These are phyloP conservation scores for Tagetes erecta DNA, from an alignment of 129 eudicot species.

Conservation along the genomic window DNA sequence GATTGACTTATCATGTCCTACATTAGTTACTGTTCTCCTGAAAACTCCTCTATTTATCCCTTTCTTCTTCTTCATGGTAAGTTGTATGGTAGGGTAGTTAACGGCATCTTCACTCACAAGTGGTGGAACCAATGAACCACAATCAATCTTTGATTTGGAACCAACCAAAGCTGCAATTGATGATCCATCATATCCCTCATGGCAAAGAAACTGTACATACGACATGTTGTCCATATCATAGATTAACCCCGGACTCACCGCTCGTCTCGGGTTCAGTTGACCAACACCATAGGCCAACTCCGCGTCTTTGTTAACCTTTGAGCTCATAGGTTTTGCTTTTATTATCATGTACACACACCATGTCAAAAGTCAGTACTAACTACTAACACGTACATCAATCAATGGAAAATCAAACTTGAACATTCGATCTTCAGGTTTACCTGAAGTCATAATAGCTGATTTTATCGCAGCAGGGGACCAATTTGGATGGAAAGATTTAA, in stretches of 20 bases:
- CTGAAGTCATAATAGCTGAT: constrained; percentile 91
- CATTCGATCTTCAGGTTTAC: constrained; percentile 32
- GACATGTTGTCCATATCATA: constrained; percentile 80
- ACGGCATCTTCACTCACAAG: constrained; percentile 63
- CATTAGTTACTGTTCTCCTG: constrained; percentile 74
- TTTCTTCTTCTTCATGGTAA: constrained; percentile 44
- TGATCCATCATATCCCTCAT: constrained; percentile 66
- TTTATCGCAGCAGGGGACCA: constrained; percentile 96
- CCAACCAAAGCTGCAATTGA: constrained; percentile 53
- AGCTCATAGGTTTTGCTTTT: constrained; percentile 75
- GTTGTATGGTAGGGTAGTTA: constrained; percentile 93
- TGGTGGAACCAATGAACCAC: constrained; percentile 69
- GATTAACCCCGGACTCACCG: constrained; percentile 73
- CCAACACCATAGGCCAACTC: constrained; percentile 93
- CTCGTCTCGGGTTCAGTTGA: constrained; percentile 71
- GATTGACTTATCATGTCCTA: constrained; percentile 51
- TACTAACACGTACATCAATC: neutral
- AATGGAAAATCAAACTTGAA: constrained; percentile 1
- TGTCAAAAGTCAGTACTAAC: constrained; percentile 8
- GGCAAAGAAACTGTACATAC: constrained; percentile 78
- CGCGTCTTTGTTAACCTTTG: constrained; percentile 54
- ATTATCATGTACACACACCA: constrained; percentile 14
- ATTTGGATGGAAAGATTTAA: constrained; percentile 79
- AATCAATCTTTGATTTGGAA: constrained; percentile 48
- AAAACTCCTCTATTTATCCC: constrained; percentile 45